These are phyloP conservation scores for Dryas octopetala DNA, from an alignment of 306 rosid genomes.

Conservation along the genomic window DNA sequence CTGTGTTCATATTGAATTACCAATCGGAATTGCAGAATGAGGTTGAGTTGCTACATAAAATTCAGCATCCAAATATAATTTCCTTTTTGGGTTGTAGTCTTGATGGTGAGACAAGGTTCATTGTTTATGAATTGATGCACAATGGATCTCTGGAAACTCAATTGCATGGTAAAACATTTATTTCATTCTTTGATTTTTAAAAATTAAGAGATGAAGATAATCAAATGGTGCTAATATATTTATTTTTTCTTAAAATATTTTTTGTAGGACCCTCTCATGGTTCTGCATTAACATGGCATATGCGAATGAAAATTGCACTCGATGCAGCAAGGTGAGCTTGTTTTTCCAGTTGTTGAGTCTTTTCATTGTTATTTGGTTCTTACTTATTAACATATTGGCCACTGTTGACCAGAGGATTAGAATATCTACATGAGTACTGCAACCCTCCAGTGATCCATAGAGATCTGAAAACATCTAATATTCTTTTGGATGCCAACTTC, in stretches of 20 bases:
- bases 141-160: slow-evolving; percentile 86
- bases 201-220: not conserved
- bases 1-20: slow-evolving; percentile 5
- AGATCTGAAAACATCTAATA: slow-evolving; percentile 94
- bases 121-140: slow-evolving; percentile 81
- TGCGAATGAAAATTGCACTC: slow-evolving; percentile 95
- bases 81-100: slow-evolving; percentile 68
- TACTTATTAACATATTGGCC: slow-evolving; percentile 28
- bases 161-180: slow-evolving; percentile 66
- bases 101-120: slow-evolving; percentile 51
- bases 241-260: not conserved
- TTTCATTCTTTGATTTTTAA: not conserved
- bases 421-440: slow-evolving; percentile 87
- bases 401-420: slow-evolving; percentile 76
- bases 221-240: slow-evolving; percentile 2
- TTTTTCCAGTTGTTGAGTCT: slow-evolving; percentile 10
- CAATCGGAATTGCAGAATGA: slow-evolving; percentile 73
- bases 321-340: slow-evolving; percentile 77
- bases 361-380: not conserved
- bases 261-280: slow-evolving; percentile 80
- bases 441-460: slow-evolving; percentile 83
- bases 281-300: slow-evolving; percentile 75
- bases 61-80: slow-evolving; percentile 79
- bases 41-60: slow-evolving; percentile 66
- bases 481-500: slow-evolving; percentile 88